Base-by-base conservation (phyloP, 2,329 filamentous ascomycete genomes). In the Drechslera avenae region DNA sequence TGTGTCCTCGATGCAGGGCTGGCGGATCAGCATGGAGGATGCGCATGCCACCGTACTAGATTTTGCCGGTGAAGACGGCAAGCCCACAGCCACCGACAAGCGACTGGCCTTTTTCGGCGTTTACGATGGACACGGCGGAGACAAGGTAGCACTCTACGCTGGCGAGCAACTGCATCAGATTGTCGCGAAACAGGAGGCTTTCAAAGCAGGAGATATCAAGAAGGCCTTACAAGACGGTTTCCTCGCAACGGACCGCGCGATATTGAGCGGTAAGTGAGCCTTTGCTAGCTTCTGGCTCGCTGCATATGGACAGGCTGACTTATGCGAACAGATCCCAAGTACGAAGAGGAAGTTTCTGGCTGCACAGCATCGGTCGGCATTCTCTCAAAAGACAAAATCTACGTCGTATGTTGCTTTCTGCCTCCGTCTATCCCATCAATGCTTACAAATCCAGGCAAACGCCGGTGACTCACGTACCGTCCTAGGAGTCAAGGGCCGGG, bases 11-110 rank as follows among this genome's bases (percentile, higher is more conserved):
- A 99, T 99, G 94, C 94, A 99, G 79, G 94, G 94, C 81, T 99
- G 94, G 94, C 89, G 94, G 79, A 97, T 99, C 79, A 96, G 90
- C 81, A 99, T 99, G 94, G 94, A 99, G 76, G 94, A 99, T 75
- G 87, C 94, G 59, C 94, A 99, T 79, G 90, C 90, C 56, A 84
- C 89, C 48, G 80, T 97, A 44, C 88, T 99, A 73, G 90, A 97
- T 76, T 85, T 97, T 54, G 79, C 81, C 55, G 78, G 78, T 64
- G 76, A 76, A 30, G 73, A 70, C 52, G 77, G 80, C 56, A 79
- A 82, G 59, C 64, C 87, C 64, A 85, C 85, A 47, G 81, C 84
- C 43, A 83, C 87, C 65, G 80, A 86, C 66, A 85, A 87, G 66
- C 86, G 89, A 72, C 81, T 97, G 69, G 91, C 91, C 63, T 97